Conservation (phyloP, 1,139 yeast genomes). For the Geotrichum fermentans region DNA sequence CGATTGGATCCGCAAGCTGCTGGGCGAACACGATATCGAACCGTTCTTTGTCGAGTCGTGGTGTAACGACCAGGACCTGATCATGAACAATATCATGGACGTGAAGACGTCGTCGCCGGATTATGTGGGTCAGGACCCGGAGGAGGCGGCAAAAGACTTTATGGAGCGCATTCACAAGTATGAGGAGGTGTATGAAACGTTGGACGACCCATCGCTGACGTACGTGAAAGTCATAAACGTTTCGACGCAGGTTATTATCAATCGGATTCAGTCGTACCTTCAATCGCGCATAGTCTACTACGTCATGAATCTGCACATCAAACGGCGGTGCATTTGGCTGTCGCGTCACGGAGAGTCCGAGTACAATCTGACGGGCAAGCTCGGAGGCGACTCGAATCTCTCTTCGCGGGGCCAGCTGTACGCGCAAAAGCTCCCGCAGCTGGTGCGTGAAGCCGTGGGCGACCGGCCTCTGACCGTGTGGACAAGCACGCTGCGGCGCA, state of each 20-base stretch:
- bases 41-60: slow-evolving; percentile 90
- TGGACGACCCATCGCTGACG: slow-evolving; percentile 59
- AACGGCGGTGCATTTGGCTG: slow-evolving; percentile 86
- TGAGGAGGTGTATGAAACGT: slow-evolving; percentile 67
- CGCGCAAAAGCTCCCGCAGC: slow-evolving; percentile 73
- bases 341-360: slow-evolving; percentile 94
- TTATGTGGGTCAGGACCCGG: slow-evolving; percentile 66
- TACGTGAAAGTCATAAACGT: slow-evolving; percentile 85
- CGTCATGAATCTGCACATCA: slow-evolving; percentile 90
- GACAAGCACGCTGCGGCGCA: slow-evolving; percentile 90
- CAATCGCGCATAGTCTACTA: slow-evolving; percentile 92
- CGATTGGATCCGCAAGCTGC: slow-evolving; percentile 55
- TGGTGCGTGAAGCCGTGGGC: slow-evolving; percentile 71
- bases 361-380: slow-evolving; percentile 86
- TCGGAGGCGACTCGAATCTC: slow-evolving; percentile 91
- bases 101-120: slow-evolving; percentile 88
- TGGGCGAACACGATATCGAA: slow-evolving; percentile 65
- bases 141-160: slow-evolving; percentile 68
- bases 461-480: slow-evolving; percentile 82
- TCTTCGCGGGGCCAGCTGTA: slow-evolving; percentile 83
- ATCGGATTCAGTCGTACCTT: slow-evolving; percentile 79
- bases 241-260: slow-evolving; percentile 80
- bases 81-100: slow-evolving; percentile 74
- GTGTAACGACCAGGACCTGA: slow-evolving; percentile 77
- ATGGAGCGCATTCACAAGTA: slow-evolving; percentile 67